phyloP scores from a whole-genome alignment of 495 filamentous ascomycete genomes.

The Lasiosphaeria ovina region DNA sequence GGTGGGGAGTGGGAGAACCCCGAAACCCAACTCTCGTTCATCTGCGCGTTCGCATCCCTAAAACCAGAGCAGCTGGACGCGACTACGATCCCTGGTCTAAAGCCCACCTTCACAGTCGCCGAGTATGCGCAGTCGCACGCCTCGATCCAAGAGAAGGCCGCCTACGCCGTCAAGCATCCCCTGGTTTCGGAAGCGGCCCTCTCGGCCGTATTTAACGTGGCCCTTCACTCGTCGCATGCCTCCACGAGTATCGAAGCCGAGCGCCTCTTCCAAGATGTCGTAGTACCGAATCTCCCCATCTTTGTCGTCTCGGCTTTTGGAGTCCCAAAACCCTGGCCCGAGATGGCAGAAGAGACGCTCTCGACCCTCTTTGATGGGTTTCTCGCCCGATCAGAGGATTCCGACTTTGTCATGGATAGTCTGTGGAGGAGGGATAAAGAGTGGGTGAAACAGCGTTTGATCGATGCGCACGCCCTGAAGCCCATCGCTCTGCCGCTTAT shows the following conservation, averaged over 20 bases:
- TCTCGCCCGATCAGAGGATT: constrained; percentile 51
- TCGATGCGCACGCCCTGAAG: constrained; percentile 74
- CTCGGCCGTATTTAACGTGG: constrained; percentile 74
- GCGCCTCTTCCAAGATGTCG: constrained; percentile 63
- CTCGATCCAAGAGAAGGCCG: constrained; percentile 66
- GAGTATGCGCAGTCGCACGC: constrained; percentile 73
- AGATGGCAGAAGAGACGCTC: constrained; percentile 54
- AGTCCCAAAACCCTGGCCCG: constrained; percentile 55
- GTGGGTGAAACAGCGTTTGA: constrained; percentile 76
- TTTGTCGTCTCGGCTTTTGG: constrained; percentile 78
- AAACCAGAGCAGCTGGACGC: constrained; percentile 73
- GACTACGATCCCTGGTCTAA: constrained; percentile 74
- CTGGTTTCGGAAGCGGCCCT: constrained; percentile 86
- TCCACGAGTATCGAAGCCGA: constrained; percentile 66
- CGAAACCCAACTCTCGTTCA: constrained; percentile 84
- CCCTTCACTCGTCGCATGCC: constrained; percentile 61
- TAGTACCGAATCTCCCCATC: constrained; percentile 66
- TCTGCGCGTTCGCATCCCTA: constrained; percentile 73
- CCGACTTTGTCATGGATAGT: constrained; percentile 82
- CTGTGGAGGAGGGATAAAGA: constrained; percentile 83
- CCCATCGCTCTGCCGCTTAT: constrained; percentile 74
- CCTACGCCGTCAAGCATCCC: constrained; percentile 75
- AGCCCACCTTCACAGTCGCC: constrained; percentile 70
- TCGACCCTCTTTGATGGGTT: constrained; percentile 53
- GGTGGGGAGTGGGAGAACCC: constrained; percentile 84